Percentiles rank a stretch among this genome's conserved stretches.
Conservation (phyloP, 345 rosid genomes). For the Eucalyptus pumila region DNA sequence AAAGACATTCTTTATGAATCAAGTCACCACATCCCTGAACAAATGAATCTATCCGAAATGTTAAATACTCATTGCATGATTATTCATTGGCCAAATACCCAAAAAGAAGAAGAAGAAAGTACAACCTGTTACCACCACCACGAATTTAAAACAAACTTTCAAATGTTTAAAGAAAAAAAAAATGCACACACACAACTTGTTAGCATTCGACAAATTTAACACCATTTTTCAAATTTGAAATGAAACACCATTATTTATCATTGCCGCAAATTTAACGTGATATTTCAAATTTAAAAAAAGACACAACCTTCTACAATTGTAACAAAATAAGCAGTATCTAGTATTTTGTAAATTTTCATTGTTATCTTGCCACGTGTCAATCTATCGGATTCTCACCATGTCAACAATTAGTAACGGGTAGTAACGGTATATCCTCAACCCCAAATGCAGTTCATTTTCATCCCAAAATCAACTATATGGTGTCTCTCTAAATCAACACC, state of each 20-base stretch:
- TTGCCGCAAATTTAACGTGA: background rate
- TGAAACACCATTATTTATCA: background rate
- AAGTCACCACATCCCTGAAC: background rate
- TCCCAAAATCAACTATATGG: background rate
- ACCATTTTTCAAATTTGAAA: background rate
- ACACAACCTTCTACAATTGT: background rate
- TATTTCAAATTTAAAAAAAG: background rate
- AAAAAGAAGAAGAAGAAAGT: background rate
- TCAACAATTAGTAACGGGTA: background rate
- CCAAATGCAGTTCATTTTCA: background rate
- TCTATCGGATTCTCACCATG: accelerated
- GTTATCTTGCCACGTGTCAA: background rate
- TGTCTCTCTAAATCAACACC: background rate
- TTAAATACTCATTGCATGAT: background rate
- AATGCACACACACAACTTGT: background rate
- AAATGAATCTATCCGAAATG: background rate
- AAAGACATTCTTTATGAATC: background rate
- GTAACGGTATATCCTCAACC: background rate
- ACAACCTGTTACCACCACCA: background rate
- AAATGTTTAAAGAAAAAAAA: background rate
- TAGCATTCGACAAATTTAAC: background rate
- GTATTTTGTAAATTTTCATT: background rate
- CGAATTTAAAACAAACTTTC: background rate
- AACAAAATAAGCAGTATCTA: background rate
- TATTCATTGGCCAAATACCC: background rate